These are phyloP conservation scores for Aspergillus caelatus DNA, from an alignment of 2,329 filamentous ascomycete genomes.

Conservation along the genomic window DNA sequence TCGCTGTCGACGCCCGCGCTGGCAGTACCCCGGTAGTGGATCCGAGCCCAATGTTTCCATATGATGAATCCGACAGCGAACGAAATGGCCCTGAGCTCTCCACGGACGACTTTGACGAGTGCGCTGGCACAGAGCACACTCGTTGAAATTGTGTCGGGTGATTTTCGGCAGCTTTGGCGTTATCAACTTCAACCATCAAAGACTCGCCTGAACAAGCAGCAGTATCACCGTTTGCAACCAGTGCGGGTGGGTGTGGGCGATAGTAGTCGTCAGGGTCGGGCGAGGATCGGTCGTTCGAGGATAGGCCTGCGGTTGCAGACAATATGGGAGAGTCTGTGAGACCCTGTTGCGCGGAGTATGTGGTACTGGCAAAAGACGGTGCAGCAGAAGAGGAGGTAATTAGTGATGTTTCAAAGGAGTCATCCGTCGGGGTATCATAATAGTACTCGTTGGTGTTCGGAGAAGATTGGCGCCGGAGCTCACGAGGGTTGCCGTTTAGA, in stretches of 20 bases:
- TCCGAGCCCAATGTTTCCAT: constrained; percentile 20
- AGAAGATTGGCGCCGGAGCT: constrained; percentile 36
- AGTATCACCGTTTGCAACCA: constrained; percentile 32
- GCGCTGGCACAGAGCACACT: constrained; percentile 32
- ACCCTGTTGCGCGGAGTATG: constrained; percentile 24
- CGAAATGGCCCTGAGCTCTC: constrained; percentile 30
- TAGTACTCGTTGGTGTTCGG: constrained; percentile 27
- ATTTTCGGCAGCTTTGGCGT: constrained; percentile 26
- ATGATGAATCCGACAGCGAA: constrained; percentile 36
- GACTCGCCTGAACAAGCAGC: constrained; percentile 18
- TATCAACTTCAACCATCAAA: constrained; percentile 22
- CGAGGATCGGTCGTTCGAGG: constrained; percentile 30
- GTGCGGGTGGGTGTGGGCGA: constrained; percentile 46
- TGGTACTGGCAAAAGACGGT: constrained; percentile 21
- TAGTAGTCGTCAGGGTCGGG: constrained; percentile 57
- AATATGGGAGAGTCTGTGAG: constrained; percentile 24
- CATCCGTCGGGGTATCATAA: constrained; percentile 23
- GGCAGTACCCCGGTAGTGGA: constrained; percentile 22
- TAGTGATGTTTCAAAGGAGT: constrained; percentile 31
- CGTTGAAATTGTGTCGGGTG: constrained; percentile 20
- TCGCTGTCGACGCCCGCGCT: constrained; percentile 20
- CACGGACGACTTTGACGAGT: constrained; percentile 25
- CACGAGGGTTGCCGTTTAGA: constrained; percentile 32
- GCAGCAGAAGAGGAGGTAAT: constrained; percentile 26
- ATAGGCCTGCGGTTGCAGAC: constrained; percentile 19